Percentiles rank a stretch among this genome's conserved stretches.
Evolutionary conservation across 371 early-diverging fungal genomes (phyloP).

Genomic region (Rhizopus microsporus): DNA sequence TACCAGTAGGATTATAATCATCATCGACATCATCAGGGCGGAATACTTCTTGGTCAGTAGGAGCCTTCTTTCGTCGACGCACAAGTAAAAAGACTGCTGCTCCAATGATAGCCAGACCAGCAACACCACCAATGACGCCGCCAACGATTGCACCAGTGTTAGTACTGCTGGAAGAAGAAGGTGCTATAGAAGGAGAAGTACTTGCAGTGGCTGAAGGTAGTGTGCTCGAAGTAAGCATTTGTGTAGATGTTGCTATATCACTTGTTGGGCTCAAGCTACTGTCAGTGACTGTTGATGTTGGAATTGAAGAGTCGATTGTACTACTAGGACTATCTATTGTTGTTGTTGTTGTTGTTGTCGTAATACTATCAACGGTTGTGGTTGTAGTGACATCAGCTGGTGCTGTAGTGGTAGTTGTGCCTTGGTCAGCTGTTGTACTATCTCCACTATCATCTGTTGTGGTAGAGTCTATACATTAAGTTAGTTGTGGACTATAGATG

Average conservation of each 20-base stretch:
- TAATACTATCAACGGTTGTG: background rate
- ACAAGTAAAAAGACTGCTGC: slow-evolving; percentile 28
- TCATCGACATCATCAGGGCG: slow-evolving; percentile 31
- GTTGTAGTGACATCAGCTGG: background rate
- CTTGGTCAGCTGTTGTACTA: background rate
- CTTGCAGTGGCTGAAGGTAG: background rate
- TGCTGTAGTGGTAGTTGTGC: background rate
- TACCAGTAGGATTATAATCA: slow-evolving; percentile 14
- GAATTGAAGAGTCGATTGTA: background rate
- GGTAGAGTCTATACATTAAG: background rate
- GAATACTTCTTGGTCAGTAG: slow-evolving; percentile 33
- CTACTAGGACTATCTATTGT: background rate
- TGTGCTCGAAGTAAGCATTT: background rate
- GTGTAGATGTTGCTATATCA: background rate
- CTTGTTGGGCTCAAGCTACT: background rate
- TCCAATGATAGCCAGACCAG: slow-evolving; percentile 19
- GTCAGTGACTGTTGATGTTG: background rate
- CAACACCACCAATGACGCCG: slow-evolving; percentile 27
- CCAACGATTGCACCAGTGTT: slow-evolving; percentile 28
- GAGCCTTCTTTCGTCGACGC: slow-evolving; percentile 14
- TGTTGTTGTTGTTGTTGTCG: slow-evolving; percentile 2
- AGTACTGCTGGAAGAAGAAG: background rate
- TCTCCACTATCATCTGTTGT: background rate
- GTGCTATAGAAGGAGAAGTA: background rate
- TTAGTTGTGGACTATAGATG: no score